Conservation (phyloP, 176 grass and related monocot genomes). For the Phyllostachys edulis region DNA sequence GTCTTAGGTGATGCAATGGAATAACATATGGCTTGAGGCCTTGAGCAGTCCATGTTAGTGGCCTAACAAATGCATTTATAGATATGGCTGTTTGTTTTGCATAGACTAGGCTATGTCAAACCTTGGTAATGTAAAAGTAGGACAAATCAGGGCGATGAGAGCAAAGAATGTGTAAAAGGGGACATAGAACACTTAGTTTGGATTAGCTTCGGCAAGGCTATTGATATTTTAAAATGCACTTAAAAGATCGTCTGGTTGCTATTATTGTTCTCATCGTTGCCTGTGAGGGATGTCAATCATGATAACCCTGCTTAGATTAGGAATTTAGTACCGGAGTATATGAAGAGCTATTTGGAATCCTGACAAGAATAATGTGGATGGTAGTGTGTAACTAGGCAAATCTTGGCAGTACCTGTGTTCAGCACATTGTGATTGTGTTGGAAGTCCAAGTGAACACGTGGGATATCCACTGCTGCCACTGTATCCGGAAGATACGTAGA, state of each 20-base stretch:
- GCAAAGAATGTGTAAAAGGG: constrained; percentile 23
- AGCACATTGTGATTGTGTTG: constrained; percentile 8
- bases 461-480: constrained; percentile 23
- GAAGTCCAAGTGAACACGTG: constrained; percentile 25
- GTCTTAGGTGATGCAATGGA: constrained; percentile 12
- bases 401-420: constrained; percentile 27
- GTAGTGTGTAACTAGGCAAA: constrained; percentile 28
- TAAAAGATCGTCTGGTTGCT: not conserved
- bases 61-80: constrained; percentile 25
- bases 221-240: not conserved
- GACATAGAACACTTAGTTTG: constrained; percentile 10
- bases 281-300: not conserved
- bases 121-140: constrained; percentile 40
- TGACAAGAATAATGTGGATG: constrained; percentile 32
- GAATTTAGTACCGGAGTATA: constrained; percentile 22
- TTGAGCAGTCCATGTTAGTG: constrained; percentile 23
- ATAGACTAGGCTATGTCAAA: constrained; percentile 5
- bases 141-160: constrained; percentile 38
- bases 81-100: not conserved
- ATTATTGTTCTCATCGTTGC: not conserved
- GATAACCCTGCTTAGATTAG: not conserved
- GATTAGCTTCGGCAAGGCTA: constrained; percentile 26
- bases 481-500: not conserved
- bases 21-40: constrained; percentile 13
- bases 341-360: constrained; percentile 20